Conservation (phyloP, 1,284 basidiomycete genomes). For the Gymnopus androsaceus region DNA sequence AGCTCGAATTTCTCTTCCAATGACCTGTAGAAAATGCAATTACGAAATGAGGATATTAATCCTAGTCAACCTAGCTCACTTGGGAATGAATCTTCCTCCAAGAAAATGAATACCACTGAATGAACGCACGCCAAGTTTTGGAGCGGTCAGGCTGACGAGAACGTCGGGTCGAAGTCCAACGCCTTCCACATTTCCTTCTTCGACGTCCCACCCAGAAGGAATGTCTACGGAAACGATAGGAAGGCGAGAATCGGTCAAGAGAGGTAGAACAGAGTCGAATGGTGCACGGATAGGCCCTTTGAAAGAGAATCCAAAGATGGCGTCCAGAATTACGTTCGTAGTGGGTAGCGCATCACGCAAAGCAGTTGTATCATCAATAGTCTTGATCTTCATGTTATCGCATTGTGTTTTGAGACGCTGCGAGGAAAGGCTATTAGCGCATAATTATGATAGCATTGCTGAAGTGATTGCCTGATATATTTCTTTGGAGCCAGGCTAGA, state of each 20-base stretch:
- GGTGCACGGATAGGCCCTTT: constrained; percentile 85
- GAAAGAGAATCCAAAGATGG: constrained; percentile 98
- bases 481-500: constrained; percentile 82
- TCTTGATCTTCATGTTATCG: constrained; percentile 80
- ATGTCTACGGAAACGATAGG: constrained; percentile 94
- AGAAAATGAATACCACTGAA: constrained; percentile 89
- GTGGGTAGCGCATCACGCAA: constrained; percentile 56
- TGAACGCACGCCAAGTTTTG: constrained; percentile 81
- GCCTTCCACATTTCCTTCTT: constrained; percentile 64
- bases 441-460: background rate
- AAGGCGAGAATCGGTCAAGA: constrained; percentile 63
- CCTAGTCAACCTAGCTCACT: no score
- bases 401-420: constrained; percentile 86
- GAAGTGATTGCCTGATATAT: constrained; percentile 68
- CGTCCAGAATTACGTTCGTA: constrained; percentile 89
- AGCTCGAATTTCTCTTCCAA: constrained; percentile 75
- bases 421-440: background rate
- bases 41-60: constrained; percentile 15
- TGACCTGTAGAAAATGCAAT: constrained; percentile 41
- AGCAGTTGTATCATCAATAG: constrained; percentile 54
- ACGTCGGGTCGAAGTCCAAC: constrained; percentile 74
- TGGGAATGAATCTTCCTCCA: constrained; percentile 89
- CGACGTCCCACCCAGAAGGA: constrained; percentile 95
- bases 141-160: constrained; percentile 89
- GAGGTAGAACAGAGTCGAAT: constrained; percentile 76